A percentile compares a stretch with the other conserved stretches of the same genome.
phyloP scores from a whole-genome alignment of 805 yeast species.

The Barnettozyma siamensis region DNA sequence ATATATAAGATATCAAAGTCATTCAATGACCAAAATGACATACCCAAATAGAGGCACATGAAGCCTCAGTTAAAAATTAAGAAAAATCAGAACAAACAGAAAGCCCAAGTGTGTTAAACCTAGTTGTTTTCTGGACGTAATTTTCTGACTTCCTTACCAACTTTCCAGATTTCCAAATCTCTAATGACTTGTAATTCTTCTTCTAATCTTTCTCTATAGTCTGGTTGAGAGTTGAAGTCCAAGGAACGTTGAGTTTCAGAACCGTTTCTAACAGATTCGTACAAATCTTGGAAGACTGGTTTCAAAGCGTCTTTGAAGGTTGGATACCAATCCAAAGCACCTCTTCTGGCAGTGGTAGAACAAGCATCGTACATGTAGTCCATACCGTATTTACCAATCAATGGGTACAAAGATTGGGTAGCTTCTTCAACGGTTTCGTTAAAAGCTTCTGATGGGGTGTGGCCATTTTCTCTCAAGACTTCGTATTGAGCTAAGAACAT shows the following conservation, averaged over 20 bases:
- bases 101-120: conserved; percentile 14
- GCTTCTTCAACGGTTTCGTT: conserved; percentile 99
- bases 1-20: conserved; percentile 19
- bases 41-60: no score
- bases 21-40: conserved; percentile 26
- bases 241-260: conserved; percentile 96
- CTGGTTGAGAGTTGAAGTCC: conserved; percentile 96
- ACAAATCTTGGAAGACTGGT: conserved; percentile 96
- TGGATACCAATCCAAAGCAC: conserved; percentile 99
- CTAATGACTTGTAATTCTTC: conserved; percentile 89
- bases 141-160: conserved; percentile 99
- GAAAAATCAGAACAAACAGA: conserved; percentile 8
- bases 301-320: conserved; percentile 96
- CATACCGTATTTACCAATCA: conserved; percentile 99
- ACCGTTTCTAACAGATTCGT: conserved; percentile 93
- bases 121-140: conserved; percentile 98
- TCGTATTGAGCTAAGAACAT: conserved; percentile 99
- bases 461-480: conserved; percentile 99
- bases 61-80: conserved; percentile 10
- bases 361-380: conserved; percentile 99
- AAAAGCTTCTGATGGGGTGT: conserved; percentile 99
- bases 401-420: conserved; percentile 98
- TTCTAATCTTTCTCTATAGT: conserved; percentile 96
- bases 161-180: conserved; percentile 98
- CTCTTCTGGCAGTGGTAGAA: conserved; percentile 99